Evolutionary conservation across 1,284 basidiomycete species (phyloP), one percentile per base, ranked within the genome.

Genomic region (Porogramme epimiltina): DNA sequence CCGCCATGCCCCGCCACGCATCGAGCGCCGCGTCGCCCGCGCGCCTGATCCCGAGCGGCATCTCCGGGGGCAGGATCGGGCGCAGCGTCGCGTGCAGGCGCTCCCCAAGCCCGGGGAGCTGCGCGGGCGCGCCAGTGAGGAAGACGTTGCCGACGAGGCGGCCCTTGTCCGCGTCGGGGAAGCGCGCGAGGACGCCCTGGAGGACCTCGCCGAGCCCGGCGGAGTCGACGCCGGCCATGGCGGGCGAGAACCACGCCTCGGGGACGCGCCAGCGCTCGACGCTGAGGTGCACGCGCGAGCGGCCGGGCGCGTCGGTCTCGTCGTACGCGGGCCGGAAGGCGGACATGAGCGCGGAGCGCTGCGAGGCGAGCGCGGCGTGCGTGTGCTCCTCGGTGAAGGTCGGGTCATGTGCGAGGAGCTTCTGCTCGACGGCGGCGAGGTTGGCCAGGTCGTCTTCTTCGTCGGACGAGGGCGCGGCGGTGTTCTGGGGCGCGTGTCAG

Each of bases 181-280:
- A 97, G 10, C 87, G 80, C n/a, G 85, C 82, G 43, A 99, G 77
- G 31, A 98, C 81, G 68, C 86, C 91, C 60, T 93, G 91, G 20
- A 95, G 74, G 1, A 98, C 84, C 70, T 99, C 97, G 13, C 89
- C 91, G 3, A 99, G 68, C 0, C 97, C 97, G 0, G 97, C 96
- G 19, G 90, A 93, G 69, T 99, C 97, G 20, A 98, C 80, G 0
- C 97, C 97, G 2, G 95, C 95, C 81, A 98, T 95, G 13, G 78
- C 77, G 0, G 97, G 96, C 49, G 93, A 89, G 76, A 96, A 98
- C 77, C 91, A 93, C 0, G 94, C 85, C 70, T 99, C 97, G 53
- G 93, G 93, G 2, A 93, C 94, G 18, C 96, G 80, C 76, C 93
- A 93, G 33, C 95, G 77, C 73, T 99, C 97, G n/a, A 93, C 85